Evolutionary conservation across 768 basidiomycete species (phyloP).

Genomic region (Lyophyllum semitale): DNA sequence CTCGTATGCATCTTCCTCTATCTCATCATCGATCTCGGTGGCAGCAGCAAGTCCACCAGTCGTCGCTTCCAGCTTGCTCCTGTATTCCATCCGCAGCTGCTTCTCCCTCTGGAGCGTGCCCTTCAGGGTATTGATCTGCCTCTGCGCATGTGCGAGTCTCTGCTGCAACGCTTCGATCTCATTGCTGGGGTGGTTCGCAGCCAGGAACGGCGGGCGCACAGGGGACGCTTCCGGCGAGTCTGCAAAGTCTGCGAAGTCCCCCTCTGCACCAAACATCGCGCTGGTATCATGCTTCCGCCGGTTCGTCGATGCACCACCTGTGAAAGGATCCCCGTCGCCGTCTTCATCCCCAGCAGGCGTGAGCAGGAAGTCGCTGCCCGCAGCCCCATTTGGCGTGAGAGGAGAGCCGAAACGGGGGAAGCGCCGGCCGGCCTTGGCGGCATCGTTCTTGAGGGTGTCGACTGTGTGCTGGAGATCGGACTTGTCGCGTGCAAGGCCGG

Average conservation of each 20-base stretch:
- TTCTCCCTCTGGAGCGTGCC: conserved; percentile 82
- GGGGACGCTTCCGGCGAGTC: conserved; percentile 68
- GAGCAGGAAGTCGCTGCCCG: conserved; percentile 50
- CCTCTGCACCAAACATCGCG: conserved; percentile 36
- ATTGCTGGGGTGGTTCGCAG: conserved; percentile 73
- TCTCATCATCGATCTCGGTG: conserved; percentile 48
- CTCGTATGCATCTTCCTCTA: conserved; percentile 36
- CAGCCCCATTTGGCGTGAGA: conserved; percentile 62
- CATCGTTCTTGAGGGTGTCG: conserved; percentile 75
- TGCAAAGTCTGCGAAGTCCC: conserved; percentile 45
- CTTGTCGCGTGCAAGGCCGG: conserved; percentile 89
- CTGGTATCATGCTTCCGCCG: conserved; percentile 53
- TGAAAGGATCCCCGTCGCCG: conserved; percentile 69
- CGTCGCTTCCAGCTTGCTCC: conserved; percentile 52
- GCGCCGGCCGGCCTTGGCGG: conserved; percentile 61
- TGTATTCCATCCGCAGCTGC: conserved; percentile 72
- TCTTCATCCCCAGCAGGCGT: conserved; percentile 50
- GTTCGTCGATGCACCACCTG: conserved; percentile 63
- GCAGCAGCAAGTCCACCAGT: conserved; percentile 35
- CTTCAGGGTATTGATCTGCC: conserved; percentile 83
- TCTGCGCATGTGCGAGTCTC: conserved; percentile 81
- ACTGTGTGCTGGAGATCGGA: conserved; percentile 83
- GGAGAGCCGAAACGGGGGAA: conserved; percentile 73
- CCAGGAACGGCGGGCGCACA: conserved; percentile 55
- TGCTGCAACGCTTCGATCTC: conserved; percentile 84